Base-by-base conservation (phyloP, 371 early-diverging fungal species). In the Nematocida ironsii region DNA sequence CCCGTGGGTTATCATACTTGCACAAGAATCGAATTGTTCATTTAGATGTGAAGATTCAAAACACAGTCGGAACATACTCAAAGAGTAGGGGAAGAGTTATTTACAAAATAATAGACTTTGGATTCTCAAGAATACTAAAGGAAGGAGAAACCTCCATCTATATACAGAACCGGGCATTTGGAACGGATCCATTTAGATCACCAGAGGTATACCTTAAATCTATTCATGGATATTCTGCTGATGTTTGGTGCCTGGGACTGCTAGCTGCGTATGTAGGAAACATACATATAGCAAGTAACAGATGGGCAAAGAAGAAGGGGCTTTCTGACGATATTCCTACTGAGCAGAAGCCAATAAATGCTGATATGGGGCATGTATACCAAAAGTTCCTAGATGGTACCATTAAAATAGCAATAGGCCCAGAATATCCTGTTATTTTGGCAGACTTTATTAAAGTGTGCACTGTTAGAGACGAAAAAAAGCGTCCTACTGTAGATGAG, bases 91-190 rank as follows among this genome's bases (percentile, higher is more conserved):
- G 60, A 6, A 62, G 60, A 25, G 68, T 84, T 5, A 42, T 83
- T 23, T 87, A 85, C 66, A 86, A 86, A 66, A 64, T 87, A 20
- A 87, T 87, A 68, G 88, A 87, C 72, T 81, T 87, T 61, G 88
- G 88, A 20, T 86, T 82, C 69, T 42, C 85, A 1, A 44, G 83
- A 25, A 60, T 52, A 13, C 33, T 47, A 18, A 40, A 33, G 54
- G 82, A 75, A 50, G 47, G 11, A 6, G n/a, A 20, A 16, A 0
- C 11, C 7, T 50, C 33, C 3, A 71, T 72, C 3, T 23, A 73
- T 27, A 75, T 85, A 16, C 81, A 83, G 16, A 71, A 58, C 16
- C 85, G 85, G 52, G 76, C 68, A 25, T 86, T 84, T 83, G 87
- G 87, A 5, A 87, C 87, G 40, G 84, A 62, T 73, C 86, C 86